Evolutionary conservation across 148 eudicot genomes (phyloP).

Genomic region (Selenicereus undatus): DNA sequence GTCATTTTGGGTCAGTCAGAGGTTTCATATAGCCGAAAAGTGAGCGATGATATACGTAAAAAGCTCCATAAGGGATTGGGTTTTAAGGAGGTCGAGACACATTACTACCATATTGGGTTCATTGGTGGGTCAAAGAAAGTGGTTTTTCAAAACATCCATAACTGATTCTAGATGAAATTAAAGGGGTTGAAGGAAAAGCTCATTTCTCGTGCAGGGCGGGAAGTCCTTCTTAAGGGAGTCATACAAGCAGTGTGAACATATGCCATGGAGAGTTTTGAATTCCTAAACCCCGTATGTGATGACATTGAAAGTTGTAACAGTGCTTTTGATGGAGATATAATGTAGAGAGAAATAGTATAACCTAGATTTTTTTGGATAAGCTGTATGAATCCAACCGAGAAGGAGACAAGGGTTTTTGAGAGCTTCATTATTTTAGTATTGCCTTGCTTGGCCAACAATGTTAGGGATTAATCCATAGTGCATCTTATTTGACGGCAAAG

Average conservation of each 20-base stretch:
- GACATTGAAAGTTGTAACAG: background rate
- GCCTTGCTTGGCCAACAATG: background rate
- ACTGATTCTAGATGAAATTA: background rate
- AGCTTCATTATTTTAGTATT: background rate
- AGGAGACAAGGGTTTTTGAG: background rate
- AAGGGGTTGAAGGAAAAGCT: background rate
- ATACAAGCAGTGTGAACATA: background rate
- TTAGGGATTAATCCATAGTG: background rate
- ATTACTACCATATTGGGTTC: background rate
- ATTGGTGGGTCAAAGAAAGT: background rate
- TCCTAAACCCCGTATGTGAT: background rate
- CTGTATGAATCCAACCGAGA: too few relatives aligned
- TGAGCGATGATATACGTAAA: background rate
- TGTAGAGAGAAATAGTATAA: background rate
- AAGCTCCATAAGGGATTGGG: background rate
- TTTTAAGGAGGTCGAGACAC: background rate
- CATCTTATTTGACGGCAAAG: background rate
- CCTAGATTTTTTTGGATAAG: background rate
- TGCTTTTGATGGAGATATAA: background rate
- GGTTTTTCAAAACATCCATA: background rate
- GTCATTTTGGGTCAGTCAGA: too few relatives aligned
- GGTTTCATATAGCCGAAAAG: background rate
- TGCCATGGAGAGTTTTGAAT: background rate
- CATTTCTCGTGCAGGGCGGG: background rate
- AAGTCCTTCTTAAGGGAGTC: background rate